Evolutionary conservation across 495 filamentous ascomycete genomes (phyloP), one percentile per base, ranked within the genome.

Genomic region (Penicillium angulare): DNA sequence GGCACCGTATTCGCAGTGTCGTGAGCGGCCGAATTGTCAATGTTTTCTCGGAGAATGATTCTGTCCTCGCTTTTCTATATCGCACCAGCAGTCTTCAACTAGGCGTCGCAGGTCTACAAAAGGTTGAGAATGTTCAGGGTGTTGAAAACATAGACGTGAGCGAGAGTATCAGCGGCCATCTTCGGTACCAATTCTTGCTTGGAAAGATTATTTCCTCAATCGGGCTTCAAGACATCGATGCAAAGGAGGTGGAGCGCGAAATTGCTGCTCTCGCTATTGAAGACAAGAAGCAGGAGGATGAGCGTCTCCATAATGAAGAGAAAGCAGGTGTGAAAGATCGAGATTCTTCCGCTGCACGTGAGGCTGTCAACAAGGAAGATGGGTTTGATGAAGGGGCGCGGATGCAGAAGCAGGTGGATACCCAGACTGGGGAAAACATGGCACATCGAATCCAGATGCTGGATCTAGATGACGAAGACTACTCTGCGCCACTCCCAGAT

Each of bases 111-210:
- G 89, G 89, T 0, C 67, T 95, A 18, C 82, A 90, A 61, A 65
- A 76, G 13, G 79, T 92, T 24, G 67, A 82, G 43, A 76, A 71
- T 3, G 78, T 90, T 17, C 76, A 83, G 0, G 84, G 83, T 0
- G 81, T 93, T 0, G 86, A 90, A 55, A 92, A 92, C 49, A 55
- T 92, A 5, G 77, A 95, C 60, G 77, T 88, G n/a, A 87, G 79
- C 50, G 80, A 86, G 9, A 77, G 81, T 24, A 83, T 92, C 27
- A 80, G 75, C 44, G 89, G 89, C 0, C 89, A 95, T 57, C 65
- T 88, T 31, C 73, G 81, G 5, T 92, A 92, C 51, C 80, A 87
- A 12, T 83, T 79, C 40, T 63, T 90, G 15, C 79, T 89, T 5
- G 85, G 84, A 10, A 78, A 73, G 41, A 88, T 92, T 17, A 71